Base-by-base conservation (phyloP, 1,284 basidiomycete genomes). In the Abortiporus biennis region DNA sequence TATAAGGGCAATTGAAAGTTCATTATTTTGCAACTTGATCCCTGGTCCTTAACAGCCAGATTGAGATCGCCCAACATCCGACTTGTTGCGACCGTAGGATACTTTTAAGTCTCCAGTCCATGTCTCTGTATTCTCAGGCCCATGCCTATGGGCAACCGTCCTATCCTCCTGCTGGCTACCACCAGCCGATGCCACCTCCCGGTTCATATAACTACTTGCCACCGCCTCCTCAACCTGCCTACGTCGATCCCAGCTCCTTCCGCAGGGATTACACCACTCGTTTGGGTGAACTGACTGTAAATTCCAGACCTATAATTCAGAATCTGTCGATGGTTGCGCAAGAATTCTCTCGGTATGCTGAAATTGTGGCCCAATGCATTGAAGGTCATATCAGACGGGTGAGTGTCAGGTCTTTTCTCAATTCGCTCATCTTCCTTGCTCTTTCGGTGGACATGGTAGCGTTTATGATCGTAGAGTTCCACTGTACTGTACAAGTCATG, bases 281-380 rank as follows among this genome's bases (percentile, higher is more conserved):
- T 46, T 80, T 98, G 46, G 72, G 80, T 55, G 79, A 87, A 53
- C 82, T 99, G 48, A 93, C 85, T 32, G 84, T 95, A 72, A 99
- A 99, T 67, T 96, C 93, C 52, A 86, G 94, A 59, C 90, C 92
- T 12, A 85, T 97, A 52, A 99, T 99, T 55, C 93, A 95, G 66
- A 80, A 79, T 48, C 69, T 99, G n/a, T 98, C 95, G 22, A 80
- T 95, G 72, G 79, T 92, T 55, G 94, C 96, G 25, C 87, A 92
- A 69, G 87, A 95, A 47, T 84, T 88, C 59, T 71, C 80, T 42
- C 80, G 86, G 48, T 74, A 84, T 66, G 82, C 89, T 51, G 78
- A 85, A 46, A 78, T 92, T 40, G 85, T 98, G 17, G 86, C 85
- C 1, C 84, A 93, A 51, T 92, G 89, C 61, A 68, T 99, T 36